These are phyloP conservation scores for Bisporella sp. DNA, from an alignment of 2,329 filamentous ascomycete species.

Conservation along the genomic window DNA sequence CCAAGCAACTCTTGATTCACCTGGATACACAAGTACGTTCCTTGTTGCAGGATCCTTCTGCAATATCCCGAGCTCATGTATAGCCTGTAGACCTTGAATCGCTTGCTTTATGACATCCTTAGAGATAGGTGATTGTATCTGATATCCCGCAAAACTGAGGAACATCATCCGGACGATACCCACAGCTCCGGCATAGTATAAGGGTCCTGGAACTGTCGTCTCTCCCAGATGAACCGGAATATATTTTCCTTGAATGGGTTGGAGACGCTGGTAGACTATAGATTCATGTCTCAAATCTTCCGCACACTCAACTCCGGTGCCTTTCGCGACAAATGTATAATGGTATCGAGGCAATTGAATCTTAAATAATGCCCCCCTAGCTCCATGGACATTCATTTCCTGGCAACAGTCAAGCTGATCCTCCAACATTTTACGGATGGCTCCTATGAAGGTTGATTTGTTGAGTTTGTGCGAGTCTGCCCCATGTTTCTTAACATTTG, in stretches of 20 bases:
- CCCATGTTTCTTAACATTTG: neutral
- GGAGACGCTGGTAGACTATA: neutral
- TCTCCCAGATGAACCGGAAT: neutral
- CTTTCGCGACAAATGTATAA: neutral
- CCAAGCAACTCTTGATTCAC: no score
- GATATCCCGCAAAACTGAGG: no score
- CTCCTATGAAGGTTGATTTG: neutral
- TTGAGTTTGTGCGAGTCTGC: neutral
- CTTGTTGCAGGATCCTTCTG: no score
- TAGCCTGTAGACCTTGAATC: no score
- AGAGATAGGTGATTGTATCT: no score
- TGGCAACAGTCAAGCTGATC: neutral
- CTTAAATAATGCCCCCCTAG: neutral
- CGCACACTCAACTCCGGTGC: neutral
- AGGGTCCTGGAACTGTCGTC: neutral
- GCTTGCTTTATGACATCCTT: no score
- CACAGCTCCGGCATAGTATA: no score
- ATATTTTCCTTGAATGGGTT: neutral
- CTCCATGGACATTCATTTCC: slow-evolving; percentile 1
- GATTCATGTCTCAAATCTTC: neutral
- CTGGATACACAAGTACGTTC: no score
- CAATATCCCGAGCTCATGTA: no score
- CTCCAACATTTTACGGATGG: neutral
- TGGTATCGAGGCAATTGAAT: neutral
- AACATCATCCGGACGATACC: no score